Evolutionary conservation across 2,329 filamentous ascomycete species (phyloP).

Genomic region (Alternaria brassicae): DNA sequence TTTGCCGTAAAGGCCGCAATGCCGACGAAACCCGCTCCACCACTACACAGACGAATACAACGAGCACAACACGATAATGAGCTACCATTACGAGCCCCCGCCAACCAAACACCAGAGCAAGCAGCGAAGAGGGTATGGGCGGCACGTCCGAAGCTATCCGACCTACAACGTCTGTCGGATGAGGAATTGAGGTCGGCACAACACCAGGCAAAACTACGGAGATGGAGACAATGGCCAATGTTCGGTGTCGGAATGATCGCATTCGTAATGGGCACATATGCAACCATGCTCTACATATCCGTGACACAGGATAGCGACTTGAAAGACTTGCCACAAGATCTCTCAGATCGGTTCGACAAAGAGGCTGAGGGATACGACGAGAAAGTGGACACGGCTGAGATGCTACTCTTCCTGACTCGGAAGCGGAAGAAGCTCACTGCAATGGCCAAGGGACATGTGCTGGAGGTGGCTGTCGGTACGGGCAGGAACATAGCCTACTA

Average conservation of each 20-base stretch:
- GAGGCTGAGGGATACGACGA: slow-evolving; percentile 56
- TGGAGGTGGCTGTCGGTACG: slow-evolving; percentile 59
- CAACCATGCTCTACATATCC: slow-evolving; percentile 46
- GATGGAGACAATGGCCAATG: slow-evolving; percentile 44
- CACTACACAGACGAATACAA: slow-evolving; percentile 26
- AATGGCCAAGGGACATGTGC: slow-evolving; percentile 55
- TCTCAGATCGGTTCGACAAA: slow-evolving; percentile 56
- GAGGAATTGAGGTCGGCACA: slow-evolving; percentile 35
- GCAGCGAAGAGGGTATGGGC: slow-evolving; percentile 33
- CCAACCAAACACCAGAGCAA: slow-evolving; percentile 25
- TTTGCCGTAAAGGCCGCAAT: slow-evolving; percentile 30
- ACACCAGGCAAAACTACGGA: slow-evolving; percentile 37
- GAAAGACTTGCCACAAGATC: slow-evolving; percentile 48
- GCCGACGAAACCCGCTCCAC: slow-evolving; percentile 26
- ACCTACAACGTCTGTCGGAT: slow-evolving; percentile 37
- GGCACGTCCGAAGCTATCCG: slow-evolving; percentile 32
- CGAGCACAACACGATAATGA: slow-evolving; percentile 19
- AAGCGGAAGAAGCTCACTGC: slow-evolving; percentile 51
- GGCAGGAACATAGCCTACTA: slow-evolving; percentile 59
- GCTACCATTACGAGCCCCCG: slow-evolving; percentile 19
- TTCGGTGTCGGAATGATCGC: slow-evolving; percentile 45
- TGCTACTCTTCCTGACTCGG: slow-evolving; percentile 51
- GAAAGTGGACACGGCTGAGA: slow-evolving; percentile 56
- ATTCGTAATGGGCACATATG: slow-evolving; percentile 53
- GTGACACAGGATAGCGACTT: slow-evolving; percentile 33